Percentiles rank a stretch among this genome's conserved stretches.
These are phyloP conservation scores for Monosporozyma aquatica DNA, from an alignment of 805 yeast genomes.

Conservation along the genomic window DNA sequence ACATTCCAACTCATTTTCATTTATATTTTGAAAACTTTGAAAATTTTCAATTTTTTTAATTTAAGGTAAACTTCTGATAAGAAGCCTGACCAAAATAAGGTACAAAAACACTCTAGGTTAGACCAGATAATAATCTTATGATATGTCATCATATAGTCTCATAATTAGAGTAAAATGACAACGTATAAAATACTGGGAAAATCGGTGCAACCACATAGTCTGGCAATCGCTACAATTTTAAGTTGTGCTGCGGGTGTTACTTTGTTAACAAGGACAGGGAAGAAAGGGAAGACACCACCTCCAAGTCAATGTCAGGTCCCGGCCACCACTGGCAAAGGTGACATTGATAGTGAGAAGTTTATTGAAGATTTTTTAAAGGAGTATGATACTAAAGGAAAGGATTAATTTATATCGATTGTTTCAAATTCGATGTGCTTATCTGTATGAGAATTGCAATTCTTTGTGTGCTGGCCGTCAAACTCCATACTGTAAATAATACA, in stretches of 20 bases:
- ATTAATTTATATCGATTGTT: no score
- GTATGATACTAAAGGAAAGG: constrained; percentile 4
- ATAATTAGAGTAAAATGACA: constrained; percentile 10
- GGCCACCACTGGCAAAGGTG: constrained; percentile 11
- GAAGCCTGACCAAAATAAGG: no score
- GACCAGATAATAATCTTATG: no score
- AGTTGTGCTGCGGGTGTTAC: constrained; percentile 9
- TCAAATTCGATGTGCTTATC: no score
- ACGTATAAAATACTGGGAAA: constrained; percentile 72
- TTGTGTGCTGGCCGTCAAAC: no score
- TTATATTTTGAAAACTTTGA: not conserved
- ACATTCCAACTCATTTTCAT: no score
- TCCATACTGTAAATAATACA: no score
- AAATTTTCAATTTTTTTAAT: no score
- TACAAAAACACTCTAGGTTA: no score
- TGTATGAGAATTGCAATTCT: no score
- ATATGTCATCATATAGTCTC: no score
- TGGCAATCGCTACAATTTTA: constrained; percentile 61
- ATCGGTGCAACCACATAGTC: constrained; percentile 73
- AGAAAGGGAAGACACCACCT: constrained; percentile 2
- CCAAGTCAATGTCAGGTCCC: not conserved
- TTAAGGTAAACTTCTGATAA: not conserved
- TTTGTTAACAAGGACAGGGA: constrained; percentile 1
- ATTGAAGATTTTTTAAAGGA: constrained; percentile 20
- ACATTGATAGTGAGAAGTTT: constrained; percentile 22